These are phyloP conservation scores for Hygrophorus pudorinus DNA, from an alignment of 768 basidiomycete species.

Conservation along the genomic window DNA sequence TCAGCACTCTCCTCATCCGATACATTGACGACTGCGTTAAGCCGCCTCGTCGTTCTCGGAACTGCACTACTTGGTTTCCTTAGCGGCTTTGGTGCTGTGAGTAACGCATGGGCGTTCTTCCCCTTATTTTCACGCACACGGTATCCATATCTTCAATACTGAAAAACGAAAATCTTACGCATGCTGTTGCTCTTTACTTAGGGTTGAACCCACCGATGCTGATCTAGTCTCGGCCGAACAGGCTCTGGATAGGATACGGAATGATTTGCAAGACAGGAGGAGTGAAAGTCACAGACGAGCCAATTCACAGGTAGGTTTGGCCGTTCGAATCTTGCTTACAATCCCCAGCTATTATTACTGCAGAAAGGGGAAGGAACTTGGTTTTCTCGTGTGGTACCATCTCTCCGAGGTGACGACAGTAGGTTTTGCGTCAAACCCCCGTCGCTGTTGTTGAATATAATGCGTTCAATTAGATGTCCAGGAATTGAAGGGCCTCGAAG, in stretches of 20 bases:
- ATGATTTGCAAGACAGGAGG: conserved; percentile 38
- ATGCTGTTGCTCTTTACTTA: too few species aligned
- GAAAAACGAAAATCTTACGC: not conserved
- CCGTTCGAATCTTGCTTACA: conserved; percentile 5
- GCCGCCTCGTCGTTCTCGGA: conserved; percentile 66
- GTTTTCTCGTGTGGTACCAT: conserved; percentile 40
- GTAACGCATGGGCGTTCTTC: conserved; percentile 53
- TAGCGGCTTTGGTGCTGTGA: conserved; percentile 72
- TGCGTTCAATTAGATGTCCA: conserved; percentile 28
- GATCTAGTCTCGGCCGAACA: conserved; percentile 48
- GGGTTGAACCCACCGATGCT: conserved; percentile 33
- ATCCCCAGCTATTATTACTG: not conserved
- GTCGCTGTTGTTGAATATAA: not conserved
- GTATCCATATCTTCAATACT: conserved; percentile 10
- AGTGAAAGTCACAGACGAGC: conserved; percentile 21
- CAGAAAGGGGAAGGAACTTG: conserved; percentile 25
- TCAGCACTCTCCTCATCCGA: conserved; percentile 30
- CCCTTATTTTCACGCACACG: conserved; percentile 26
- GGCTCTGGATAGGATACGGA: conserved; percentile 48
- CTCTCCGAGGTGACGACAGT: conserved; percentile 38
- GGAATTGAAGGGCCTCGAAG: conserved; percentile 55
- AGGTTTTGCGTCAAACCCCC: conserved; percentile 10
- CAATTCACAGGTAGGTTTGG: conserved; percentile 6
- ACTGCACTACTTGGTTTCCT: conserved; percentile 71
- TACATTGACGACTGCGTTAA: conserved; percentile 36